Base-by-base conservation (phyloP, 139 green algal species). In the Chlorella sp. region DNA sequence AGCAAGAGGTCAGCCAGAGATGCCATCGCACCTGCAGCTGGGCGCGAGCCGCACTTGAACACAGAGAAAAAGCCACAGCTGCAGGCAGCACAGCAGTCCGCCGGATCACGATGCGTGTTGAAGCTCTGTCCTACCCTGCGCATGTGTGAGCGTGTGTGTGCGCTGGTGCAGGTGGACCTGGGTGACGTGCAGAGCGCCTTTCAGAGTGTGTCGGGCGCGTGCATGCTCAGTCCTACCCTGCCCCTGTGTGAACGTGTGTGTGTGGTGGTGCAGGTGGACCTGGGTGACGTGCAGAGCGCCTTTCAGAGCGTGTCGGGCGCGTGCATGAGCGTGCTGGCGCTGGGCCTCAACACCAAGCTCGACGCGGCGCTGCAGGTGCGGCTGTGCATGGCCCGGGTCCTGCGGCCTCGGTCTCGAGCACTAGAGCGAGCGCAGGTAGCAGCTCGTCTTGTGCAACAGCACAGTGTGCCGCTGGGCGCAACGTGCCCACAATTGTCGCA, bases 271-370 rank as follows among this genome's bases (percentile, higher is more conserved):
- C 73, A 85, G 55, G 72, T 97, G 33, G 91, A 97, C 81, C 82
- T 97, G 55, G 62, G 62, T 10, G 85, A 90, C 14, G 84, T 89
- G 75, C 88, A 98, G 81, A 82, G 90, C 32, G 85, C 91, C 20
- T 98, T 97, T 74, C 76, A 79, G n/a, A 49, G 33, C 2, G 77
- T 94, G 5, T 82, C 92, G 33, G 91, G 85, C 14, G 77, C 88
- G 30, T 92, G 88, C 77, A 84, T 98, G 49, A 82, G 68, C 2
- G 87, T 92, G 62, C 83, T 99, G 73, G 83, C 98, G 63, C 79
- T 97, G 67, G 89, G 88, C 36, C 34, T 97, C 26, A 95, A 97
- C 88, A 96, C 91, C 29, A 80, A 83, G 29, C 82, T 98, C 70
- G 94, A 98, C 34, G 79, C 62, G 2, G 78, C 81, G 2, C 83